phyloP scores from a whole-genome alignment of 768 basidiomycete species.

The Thelephora ganbajun region DNA sequence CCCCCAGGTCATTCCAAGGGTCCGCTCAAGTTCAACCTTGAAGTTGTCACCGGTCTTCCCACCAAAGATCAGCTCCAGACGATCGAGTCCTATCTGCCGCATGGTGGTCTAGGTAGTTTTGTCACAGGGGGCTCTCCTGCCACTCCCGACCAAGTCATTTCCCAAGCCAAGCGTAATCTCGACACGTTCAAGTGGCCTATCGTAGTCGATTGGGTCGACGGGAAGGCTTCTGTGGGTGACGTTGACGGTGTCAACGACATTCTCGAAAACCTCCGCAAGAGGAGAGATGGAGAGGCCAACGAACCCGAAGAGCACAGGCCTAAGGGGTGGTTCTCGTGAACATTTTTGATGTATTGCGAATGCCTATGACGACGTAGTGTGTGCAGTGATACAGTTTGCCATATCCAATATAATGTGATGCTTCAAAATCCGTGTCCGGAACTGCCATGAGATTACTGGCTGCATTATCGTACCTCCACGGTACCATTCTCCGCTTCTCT shows the following conservation, averaged over 20 bases:
- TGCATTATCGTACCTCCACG: too few species aligned
- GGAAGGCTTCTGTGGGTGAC: conserved; percentile 51
- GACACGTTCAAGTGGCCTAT: conserved; percentile 64
- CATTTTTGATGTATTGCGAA: background rate
- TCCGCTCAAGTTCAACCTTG: conserved; percentile 50
- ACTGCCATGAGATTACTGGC: too few species aligned
- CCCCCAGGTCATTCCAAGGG: conserved; percentile 33
- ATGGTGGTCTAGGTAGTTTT: conserved; percentile 24
- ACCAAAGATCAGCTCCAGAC: conserved; percentile 54
- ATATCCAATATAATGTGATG: too few species aligned
- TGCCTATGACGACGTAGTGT: too few species aligned
- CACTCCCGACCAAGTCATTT: conserved; percentile 25
- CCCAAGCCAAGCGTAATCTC: conserved; percentile 41
- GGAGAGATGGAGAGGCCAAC: conserved; percentile 47
- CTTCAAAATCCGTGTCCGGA: too few species aligned
- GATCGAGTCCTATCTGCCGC: conserved; percentile 46
- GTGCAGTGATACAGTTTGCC: too few species aligned
- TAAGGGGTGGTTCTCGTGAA: conserved; percentile 28
- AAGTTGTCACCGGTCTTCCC: conserved; percentile 55
- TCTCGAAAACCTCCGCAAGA: conserved; percentile 49
- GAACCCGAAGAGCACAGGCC: conserved; percentile 32
- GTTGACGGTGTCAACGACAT: conserved; percentile 56
- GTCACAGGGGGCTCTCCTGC: conserved; percentile 48
- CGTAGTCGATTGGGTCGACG: conserved; percentile 65
- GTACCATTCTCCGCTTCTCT: conserved; percentile 8